Conservation (phyloP, 176 grass and related monocot species). For the Eleusine indica region DNA sequence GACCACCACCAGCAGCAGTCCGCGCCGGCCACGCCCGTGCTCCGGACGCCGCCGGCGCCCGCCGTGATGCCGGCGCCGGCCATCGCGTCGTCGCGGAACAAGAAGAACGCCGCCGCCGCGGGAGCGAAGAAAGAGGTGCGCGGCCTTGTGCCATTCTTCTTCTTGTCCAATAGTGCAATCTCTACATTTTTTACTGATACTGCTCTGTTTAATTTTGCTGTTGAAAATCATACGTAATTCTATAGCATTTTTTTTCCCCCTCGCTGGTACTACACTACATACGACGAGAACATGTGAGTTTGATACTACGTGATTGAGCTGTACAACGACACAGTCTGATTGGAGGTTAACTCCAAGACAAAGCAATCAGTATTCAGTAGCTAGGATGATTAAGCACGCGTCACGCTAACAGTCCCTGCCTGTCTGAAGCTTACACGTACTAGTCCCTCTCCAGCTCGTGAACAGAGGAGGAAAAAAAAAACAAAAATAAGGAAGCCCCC, state of each 20-base stretch:
- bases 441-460: not conserved
- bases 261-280: not conserved
- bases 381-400: not conserved
- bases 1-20: conserved; percentile 12
- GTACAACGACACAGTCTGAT: not conserved
- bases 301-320: not conserved
- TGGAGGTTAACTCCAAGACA: not conserved
- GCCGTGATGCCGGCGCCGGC: not conserved
- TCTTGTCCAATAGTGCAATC: not conserved
- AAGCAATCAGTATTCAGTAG: not conserved
- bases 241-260: no score
- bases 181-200: not conserved
- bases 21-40: conserved; percentile 27
- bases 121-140: conserved; percentile 72
- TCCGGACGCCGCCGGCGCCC: not conserved
- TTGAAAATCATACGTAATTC: not conserved
- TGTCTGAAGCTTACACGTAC: not conserved
- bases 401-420: not conserved
- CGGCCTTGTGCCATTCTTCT: not conserved
- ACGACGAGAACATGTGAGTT: not conserved
- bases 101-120: no score
- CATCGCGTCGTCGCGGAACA: not conserved
- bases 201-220: conserved; percentile 9
- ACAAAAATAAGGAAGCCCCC: no score
- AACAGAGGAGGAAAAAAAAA: not conserved